These are phyloP conservation scores for Globisporangium solare DNA, from an alignment of 352 stramenopile species.

Conservation along the genomic window DNA sequence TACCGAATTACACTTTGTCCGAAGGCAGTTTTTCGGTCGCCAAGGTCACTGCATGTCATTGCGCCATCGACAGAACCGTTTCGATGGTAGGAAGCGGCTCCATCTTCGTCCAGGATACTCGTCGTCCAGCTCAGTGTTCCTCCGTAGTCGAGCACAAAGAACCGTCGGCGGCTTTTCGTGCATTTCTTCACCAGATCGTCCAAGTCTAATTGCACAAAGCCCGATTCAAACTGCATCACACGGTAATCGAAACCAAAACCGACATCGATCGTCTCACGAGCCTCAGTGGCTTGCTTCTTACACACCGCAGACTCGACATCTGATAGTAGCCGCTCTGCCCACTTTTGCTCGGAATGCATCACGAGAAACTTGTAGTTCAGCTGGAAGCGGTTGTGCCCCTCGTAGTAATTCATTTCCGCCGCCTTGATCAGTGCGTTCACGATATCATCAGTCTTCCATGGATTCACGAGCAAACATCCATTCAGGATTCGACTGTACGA, in stretches of 20 bases:
- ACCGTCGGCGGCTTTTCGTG: constrained; percentile 35
- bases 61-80: constrained; percentile 48
- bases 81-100: constrained; percentile 20
- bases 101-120: constrained; percentile 60
- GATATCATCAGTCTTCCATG: constrained; percentile 93
- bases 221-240: constrained; percentile 93
- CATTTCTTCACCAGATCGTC: constrained; percentile 86
- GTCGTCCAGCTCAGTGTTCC: constrained; percentile 90
- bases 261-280: constrained; percentile 76
- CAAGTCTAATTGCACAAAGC: constrained; percentile 91
- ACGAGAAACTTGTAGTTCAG: constrained; percentile 88
- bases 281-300: constrained; percentile 32
- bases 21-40: constrained; percentile 6
- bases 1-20: constrained; percentile 40
- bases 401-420: constrained; percentile 72
- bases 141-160: constrained; percentile 98
- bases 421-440: constrained; percentile 59
- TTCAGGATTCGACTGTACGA: constrained; percentile 95
- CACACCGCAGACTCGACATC: constrained; percentile 89
- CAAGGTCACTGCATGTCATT: constrained; percentile 19
- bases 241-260: constrained; percentile 96
- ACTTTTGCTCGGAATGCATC: constrained; percentile 76
- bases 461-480: constrained; percentile 96
- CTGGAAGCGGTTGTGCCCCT: constrained; percentile 66
- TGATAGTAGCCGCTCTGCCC: constrained; percentile 92